Base-by-base conservation (phyloP, 768 basidiomycete genomes). In the Suillus subluteus region DNA sequence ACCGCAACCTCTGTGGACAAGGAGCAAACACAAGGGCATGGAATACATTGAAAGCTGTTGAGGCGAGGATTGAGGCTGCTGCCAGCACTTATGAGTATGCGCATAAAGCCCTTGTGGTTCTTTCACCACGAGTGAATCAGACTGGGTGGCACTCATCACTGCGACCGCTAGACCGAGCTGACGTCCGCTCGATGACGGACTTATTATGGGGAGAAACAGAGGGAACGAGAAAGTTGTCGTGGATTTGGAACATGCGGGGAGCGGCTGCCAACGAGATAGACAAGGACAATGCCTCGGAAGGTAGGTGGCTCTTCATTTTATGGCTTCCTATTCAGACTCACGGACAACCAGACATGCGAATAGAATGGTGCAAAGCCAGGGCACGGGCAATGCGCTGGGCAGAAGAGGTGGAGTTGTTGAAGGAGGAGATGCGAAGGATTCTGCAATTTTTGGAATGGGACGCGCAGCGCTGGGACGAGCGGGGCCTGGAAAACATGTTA, bases 291-390 rank as follows among this genome's bases (percentile, higher is more conserved):
- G 2, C 35, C 9, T 32, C 3, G 5, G 62, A 66, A 46, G 35
- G 43, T 66, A 35, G 3, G 65, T 12, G 23, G 67, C 26, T 52
- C 50, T 16, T 52, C 7, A 52, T 26, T 52, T 26, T 7, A 43
- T 52, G 13, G 23, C n/a, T 52, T 26, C 13, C 15, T 26, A 52
- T 23, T 8, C 50, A 52, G 13, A 1, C 50, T 52, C 50, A 26
- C 18, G 0, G 43, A 18, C 7, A 18, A 54, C 2, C 16, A 54
- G 52, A 54, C 16, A 18, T 54, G 26, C 26, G 8, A 54, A 16
- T 54, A 4, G 52, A 30, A 1, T 54, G 52, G 52, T 54, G 52
- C 26, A 54, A 54, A 54, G 26, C 52, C 52, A 9, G 52, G 52
- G 52, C 52, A 9, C 8, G 8, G 52, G 52, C 16, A 1, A 54